Conservation (phyloP, 345 rosid genomes). For the Pugionium dolabratum region DNA sequence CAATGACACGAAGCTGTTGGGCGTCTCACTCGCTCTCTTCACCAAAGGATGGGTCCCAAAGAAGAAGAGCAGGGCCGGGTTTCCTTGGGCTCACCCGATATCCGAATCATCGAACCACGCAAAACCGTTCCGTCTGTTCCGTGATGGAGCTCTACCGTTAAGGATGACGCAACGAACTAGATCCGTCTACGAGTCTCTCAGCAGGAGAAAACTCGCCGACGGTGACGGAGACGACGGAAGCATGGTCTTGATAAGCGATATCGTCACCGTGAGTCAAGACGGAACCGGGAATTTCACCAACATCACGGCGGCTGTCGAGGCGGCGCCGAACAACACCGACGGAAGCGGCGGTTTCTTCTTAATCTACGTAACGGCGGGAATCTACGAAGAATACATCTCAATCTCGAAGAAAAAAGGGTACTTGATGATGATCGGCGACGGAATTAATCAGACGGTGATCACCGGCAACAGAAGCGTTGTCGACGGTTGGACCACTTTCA, state of each 20-base stretch:
- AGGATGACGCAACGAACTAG: constrained; percentile 57
- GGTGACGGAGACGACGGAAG: constrained; percentile 44
- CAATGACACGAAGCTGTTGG: constrained; percentile 74
- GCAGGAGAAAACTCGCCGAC: constrained; percentile 41
- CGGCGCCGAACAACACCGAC: constrained; percentile 72
- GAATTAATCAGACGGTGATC: constrained; percentile 75
- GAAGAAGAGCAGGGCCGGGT: constrained; percentile 46
- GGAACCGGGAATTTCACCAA: constrained; percentile 69
- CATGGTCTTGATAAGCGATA: constrained; percentile 50
- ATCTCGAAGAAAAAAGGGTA: constrained; percentile 69
- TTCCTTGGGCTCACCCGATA: constrained; percentile 41
- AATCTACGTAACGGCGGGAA: constrained; percentile 70
- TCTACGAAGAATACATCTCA: constrained; percentile 75
- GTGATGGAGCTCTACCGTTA: constrained; percentile 55
- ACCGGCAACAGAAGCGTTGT: constrained; percentile 83
- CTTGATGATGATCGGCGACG: constrained; percentile 90
- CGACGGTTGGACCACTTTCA: constrained; percentile 91
- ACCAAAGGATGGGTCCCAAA: constrained; percentile 75
- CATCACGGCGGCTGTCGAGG: constrained; percentile 63
- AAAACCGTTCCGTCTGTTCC: constrained; percentile 31
- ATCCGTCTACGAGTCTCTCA: constrained; percentile 45
- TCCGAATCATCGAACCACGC: constrained; percentile 21
- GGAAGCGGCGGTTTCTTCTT: constrained; percentile 64
- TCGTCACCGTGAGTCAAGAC: constrained; percentile 63
- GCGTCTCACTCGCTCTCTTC: constrained; percentile 75